These are phyloP conservation scores for Ceratocystiopsis sp. DNA, from an alignment of 2,329 filamentous ascomycete genomes.

Conservation along the genomic window DNA sequence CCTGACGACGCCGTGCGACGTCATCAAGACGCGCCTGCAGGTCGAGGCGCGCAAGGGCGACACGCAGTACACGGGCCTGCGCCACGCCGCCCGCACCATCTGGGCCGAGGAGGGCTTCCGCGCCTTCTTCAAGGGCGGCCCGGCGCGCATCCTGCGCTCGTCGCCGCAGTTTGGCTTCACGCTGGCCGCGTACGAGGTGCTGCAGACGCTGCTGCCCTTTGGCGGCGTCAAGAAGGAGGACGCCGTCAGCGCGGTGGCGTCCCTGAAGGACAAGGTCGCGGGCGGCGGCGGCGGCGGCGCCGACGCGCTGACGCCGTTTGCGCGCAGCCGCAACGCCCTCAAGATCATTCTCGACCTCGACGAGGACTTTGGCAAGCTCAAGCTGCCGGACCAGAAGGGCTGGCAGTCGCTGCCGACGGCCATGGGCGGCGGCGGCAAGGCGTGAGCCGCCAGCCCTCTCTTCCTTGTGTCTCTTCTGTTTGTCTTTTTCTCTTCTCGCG, in stretches of 20 bases:
- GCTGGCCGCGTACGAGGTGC: constrained; percentile 81
- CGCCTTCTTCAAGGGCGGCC: constrained; percentile 97
- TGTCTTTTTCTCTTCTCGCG: not conserved
- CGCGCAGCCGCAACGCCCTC: constrained; percentile 67
- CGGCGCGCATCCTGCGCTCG: constrained; percentile 83
- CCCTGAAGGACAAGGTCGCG: not conserved
- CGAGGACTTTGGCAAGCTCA: constrained; percentile 71
- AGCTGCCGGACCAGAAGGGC: constrained; percentile 34
- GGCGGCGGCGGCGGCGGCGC: not conserved
- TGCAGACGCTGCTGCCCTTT: constrained; percentile 67
- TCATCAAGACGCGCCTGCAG: constrained; percentile 97
- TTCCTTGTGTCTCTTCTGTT: not conserved
- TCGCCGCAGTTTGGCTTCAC: constrained; percentile 98
- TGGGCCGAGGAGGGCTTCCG: constrained; percentile 82
- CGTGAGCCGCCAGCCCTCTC: not conserved
- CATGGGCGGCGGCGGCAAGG: constrained; percentile 23
- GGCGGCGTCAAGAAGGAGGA: constrained; percentile 38
- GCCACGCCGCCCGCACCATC: constrained; percentile 72
- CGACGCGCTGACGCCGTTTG: constrained; percentile 28
- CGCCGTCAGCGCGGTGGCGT: constrained; percentile 30
- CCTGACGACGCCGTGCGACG: constrained; percentile 91
- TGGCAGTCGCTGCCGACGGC: constrained; percentile 36
- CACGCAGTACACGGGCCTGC: constrained; percentile 67
- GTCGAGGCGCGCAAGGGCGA: constrained; percentile 96
- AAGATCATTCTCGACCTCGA: constrained; percentile 94